Conservation (phyloP, 208 protist genomes). For the Wallacemonas collosoma region DNA sequence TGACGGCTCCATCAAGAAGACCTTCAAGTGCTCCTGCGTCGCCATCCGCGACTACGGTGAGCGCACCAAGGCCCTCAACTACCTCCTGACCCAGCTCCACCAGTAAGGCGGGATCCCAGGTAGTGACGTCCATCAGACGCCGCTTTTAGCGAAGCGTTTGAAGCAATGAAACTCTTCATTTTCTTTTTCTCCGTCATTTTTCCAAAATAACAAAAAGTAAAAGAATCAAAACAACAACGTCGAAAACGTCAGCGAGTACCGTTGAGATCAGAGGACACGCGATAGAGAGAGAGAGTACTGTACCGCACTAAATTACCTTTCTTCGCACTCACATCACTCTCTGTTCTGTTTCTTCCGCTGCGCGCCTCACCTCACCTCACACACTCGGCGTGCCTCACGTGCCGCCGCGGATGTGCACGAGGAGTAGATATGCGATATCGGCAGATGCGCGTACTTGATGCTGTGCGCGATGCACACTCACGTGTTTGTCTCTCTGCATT, state of each 20-base stretch:
- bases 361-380: too few relatives aligned
- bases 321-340: too few relatives aligned
- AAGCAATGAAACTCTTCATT: constrained; percentile 23
- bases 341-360: too few relatives aligned
- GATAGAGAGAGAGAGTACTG: too few relatives aligned
- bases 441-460: too few relatives aligned
- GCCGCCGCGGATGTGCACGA: too few relatives aligned
- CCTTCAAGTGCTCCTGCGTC: constrained; percentile 88
- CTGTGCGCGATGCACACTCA: too few relatives aligned
- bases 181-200: constrained; percentile 24
- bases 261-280: too few relatives aligned
- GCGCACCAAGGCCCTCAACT: constrained; percentile 81
- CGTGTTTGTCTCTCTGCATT: too few relatives aligned
- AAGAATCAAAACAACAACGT: constrained; percentile 15
- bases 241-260: background rate
- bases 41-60: constrained; percentile 90
- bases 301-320: too few relatives aligned
- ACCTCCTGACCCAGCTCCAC: constrained; percentile 76
- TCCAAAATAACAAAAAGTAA: constrained; percentile 15
- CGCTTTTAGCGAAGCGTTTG: constrained; percentile 12
- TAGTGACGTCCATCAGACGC: constrained; percentile 5
- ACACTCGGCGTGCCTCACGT: too few relatives aligned
- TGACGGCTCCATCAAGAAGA: constrained; percentile 75
- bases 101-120: constrained; percentile 23
- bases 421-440: too few relatives aligned